phyloP scores from a whole-genome alignment of 2,329 filamentous ascomycete genomes.

The Diaporthe batatas region DNA sequence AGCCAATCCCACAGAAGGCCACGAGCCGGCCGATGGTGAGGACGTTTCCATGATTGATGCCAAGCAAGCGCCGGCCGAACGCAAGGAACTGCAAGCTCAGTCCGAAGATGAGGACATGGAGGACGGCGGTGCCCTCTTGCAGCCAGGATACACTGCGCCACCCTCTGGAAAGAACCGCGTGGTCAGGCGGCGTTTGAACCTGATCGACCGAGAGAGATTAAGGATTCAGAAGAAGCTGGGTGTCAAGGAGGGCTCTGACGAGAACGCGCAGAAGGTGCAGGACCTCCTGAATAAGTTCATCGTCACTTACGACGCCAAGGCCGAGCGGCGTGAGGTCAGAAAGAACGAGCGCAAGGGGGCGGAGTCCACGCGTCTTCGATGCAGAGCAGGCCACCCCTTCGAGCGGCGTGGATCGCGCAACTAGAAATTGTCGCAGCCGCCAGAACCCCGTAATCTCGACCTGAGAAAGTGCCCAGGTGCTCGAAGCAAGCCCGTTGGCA shows the following conservation, averaged over 20 bases:
- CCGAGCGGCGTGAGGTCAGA: slow-evolving; percentile 44
- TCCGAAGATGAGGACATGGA: slow-evolving; percentile 40
- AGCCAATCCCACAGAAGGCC: slow-evolving; percentile 8
- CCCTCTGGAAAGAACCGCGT: slow-evolving; percentile 46
- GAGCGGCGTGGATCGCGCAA: slow-evolving; percentile 34
- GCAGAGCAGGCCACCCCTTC: slow-evolving; percentile 43
- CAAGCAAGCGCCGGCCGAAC: slow-evolving; percentile 45
- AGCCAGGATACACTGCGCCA: slow-evolving; percentile 34
- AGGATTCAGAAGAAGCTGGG: slow-evolving; percentile 46
- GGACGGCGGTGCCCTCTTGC: slow-evolving; percentile 32
- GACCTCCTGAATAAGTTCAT: slow-evolving; percentile 45
- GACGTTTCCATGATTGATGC: slow-evolving; percentile 47
- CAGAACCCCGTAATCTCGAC: neutral
- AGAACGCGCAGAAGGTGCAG: slow-evolving; percentile 47
- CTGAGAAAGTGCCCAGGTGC: neutral
- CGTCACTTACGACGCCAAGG: slow-evolving; percentile 46
- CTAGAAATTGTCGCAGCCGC: neutral
- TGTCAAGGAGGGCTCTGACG: slow-evolving; percentile 43
- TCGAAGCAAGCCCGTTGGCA: neutral
- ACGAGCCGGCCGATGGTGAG: slow-evolving; percentile 14
- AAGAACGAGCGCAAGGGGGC: slow-evolving; percentile 43
- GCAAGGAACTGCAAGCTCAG: slow-evolving; percentile 20
- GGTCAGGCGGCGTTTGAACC: slow-evolving; percentile 47
- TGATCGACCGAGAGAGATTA: slow-evolving; percentile 49
- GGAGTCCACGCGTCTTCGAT: slow-evolving; percentile 7